These are phyloP conservation scores for Hebeloma cylindrosporum DNA, from an alignment of 768 basidiomycete genomes.

Conservation along the genomic window DNA sequence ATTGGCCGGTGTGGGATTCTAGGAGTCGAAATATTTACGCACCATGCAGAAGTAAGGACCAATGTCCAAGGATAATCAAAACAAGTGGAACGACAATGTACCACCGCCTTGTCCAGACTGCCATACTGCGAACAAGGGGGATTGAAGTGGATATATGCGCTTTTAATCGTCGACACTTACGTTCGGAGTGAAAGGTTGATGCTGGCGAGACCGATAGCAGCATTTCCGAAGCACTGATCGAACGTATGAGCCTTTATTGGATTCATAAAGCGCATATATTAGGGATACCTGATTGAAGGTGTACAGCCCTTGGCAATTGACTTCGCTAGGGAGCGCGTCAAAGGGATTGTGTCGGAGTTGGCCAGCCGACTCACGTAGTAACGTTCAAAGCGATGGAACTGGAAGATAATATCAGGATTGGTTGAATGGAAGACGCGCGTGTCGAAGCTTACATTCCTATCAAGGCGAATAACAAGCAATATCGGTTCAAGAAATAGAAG, in stretches of 20 bases:
- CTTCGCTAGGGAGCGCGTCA: constrained; percentile 1
- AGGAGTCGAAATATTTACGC: constrained; percentile 6
- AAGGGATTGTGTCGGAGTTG: background rate
- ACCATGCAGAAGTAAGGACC: constrained; percentile 73
- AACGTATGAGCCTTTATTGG: background rate
- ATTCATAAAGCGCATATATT: constrained; percentile 7
- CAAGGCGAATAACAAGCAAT: constrained; percentile 61
- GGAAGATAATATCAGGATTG: background rate
- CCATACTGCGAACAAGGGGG: constrained; percentile 48
- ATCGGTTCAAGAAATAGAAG: constrained; percentile 72
- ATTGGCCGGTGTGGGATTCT: background rate
- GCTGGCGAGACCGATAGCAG: constrained; percentile 66
- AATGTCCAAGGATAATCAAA: constrained; percentile 63
- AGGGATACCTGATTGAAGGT: constrained; percentile 57
- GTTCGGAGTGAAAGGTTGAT: constrained; percentile 70
- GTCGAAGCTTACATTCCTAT: constrained; percentile 60
- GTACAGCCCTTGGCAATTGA: constrained; percentile 64
- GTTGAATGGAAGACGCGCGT: background rate
- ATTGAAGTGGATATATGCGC: constrained; percentile 10
- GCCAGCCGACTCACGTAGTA: constrained; percentile 36
- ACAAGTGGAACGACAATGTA: constrained; percentile 54
- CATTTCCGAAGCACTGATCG: constrained; percentile 55
- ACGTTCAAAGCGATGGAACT: constrained; percentile 63
- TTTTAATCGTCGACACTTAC: constrained; percentile 35
- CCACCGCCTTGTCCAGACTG: constrained; percentile 64